Percentiles rank a stretch among this genome's conserved stretches.
phyloP scores from a whole-genome alignment of 2,329 filamentous ascomycete genomes.

The Raffaelea albimanens region DNA sequence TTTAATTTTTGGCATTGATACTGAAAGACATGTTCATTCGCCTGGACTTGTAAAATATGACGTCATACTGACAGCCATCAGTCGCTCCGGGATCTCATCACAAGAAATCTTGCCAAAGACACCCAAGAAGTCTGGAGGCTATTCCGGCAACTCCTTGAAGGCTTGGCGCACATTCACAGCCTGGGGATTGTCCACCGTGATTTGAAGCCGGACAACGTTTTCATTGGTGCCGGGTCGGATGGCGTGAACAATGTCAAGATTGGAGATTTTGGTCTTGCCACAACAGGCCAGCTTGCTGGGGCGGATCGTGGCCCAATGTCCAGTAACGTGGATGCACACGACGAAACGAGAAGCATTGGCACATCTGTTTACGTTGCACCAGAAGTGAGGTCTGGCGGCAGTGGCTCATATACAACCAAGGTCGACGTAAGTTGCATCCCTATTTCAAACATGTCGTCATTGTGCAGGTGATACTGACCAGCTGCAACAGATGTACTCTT shows the following conservation, averaged over 20 bases:
- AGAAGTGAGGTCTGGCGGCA: slow-evolving; percentile 69
- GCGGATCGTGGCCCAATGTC: slow-evolving; percentile 7
- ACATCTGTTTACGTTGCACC: slow-evolving; percentile 91
- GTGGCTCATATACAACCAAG: slow-evolving; percentile 78
- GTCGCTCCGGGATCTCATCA: slow-evolving; percentile 83
- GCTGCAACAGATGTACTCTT: slow-evolving; percentile 84
- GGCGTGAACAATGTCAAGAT: slow-evolving; percentile 85
- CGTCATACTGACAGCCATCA: slow-evolving; percentile 16
- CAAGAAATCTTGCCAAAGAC: slow-evolving; percentile 63
- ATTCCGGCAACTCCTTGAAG: slow-evolving; percentile 85
- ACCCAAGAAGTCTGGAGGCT: slow-evolving; percentile 78
- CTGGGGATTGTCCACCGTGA: slow-evolving; percentile 92
- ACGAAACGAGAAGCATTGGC: slow-evolving; percentile 62
- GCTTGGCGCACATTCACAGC: slow-evolving; percentile 79
- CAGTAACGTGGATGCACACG: slow-evolving; percentile 37
- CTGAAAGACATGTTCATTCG: no score
- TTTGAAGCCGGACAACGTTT: slow-evolving; percentile 94
- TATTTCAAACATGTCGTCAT: no score
- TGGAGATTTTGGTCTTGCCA: slow-evolving; percentile 91
- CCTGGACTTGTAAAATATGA: slow-evolving; percentile 4
- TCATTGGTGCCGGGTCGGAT: slow-evolving; percentile 63
- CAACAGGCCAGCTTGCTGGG: slow-evolving; percentile 57
- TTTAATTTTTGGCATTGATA: slow-evolving; percentile 7
- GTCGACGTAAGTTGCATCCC: slow-evolving; percentile 57
- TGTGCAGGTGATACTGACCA: no score